Percentiles rank a stretch among this genome's conserved stretches.
Evolutionary conservation across 371 early-diverging fungal species (phyloP).

Genomic region (Lichtheimia hyalospora): DNA sequence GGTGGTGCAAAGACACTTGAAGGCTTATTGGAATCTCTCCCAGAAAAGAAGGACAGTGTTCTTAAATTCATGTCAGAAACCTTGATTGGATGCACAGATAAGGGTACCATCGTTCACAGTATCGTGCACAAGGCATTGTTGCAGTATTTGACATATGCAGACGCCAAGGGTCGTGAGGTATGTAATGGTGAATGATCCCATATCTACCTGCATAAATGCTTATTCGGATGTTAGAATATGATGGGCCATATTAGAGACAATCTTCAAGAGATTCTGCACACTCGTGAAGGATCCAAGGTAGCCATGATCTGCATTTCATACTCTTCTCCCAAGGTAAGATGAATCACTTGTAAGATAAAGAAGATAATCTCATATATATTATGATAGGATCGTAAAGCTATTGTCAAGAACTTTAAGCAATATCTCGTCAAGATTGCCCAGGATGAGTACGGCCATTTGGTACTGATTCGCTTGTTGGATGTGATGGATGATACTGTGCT

Average conservation of each 20-base stretch:
- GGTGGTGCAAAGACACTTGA: slow-evolving; percentile 61
- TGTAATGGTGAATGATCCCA: neutral
- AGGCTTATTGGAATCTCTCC: slow-evolving; percentile 64
- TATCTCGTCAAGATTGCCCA: slow-evolving; percentile 78
- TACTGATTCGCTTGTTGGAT: slow-evolving; percentile 82
- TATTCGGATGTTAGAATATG: slow-evolving; percentile 43
- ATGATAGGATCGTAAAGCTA: slow-evolving; percentile 85
- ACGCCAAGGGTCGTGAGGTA: slow-evolving; percentile 61
- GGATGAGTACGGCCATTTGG: slow-evolving; percentile 91
- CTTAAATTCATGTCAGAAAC: slow-evolving; percentile 73
- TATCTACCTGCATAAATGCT: neutral
- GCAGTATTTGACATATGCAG: slow-evolving; percentile 76
- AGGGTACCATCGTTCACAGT: slow-evolving; percentile 80
- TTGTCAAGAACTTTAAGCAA: slow-evolving; percentile 85
- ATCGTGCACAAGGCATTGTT: slow-evolving; percentile 87
- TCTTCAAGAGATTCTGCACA: slow-evolving; percentile 86
- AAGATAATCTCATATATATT: neutral
- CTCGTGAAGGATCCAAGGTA: slow-evolving; percentile 85
- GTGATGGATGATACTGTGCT: slow-evolving; percentile 95
- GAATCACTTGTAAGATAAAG: neutral
- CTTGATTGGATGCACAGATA: slow-evolving; percentile 75
- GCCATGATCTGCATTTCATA: slow-evolving; percentile 81
- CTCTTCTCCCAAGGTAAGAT: slow-evolving; percentile 65
- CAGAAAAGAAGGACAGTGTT: slow-evolving; percentile 77
- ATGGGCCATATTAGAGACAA: slow-evolving; percentile 82